Conservation (phyloP, 2,329 filamentous ascomycete species). For the Sarocladium oryzae region DNA sequence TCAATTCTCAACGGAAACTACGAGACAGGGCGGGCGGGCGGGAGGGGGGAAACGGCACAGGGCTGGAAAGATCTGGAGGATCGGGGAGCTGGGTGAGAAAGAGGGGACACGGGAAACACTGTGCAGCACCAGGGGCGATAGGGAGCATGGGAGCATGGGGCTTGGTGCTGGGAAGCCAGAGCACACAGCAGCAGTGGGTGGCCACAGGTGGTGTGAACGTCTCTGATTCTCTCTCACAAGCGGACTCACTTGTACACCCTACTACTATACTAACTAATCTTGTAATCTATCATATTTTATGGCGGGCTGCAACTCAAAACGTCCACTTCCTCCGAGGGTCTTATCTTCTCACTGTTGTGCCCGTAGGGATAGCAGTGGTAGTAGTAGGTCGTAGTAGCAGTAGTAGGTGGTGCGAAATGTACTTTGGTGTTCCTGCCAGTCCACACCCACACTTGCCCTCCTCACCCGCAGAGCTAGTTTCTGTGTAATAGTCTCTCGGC, state of each 20-base stretch:
- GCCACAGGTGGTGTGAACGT: neutral
- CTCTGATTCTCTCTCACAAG: neutral
- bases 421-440: no score
- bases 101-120: no score
- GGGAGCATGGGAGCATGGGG: no score
- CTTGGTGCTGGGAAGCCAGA: no score
- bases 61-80: neutral
- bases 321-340: neutral
- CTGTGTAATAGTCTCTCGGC: neutral
- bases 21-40: neutral
- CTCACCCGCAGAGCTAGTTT: neutral
- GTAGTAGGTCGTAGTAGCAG: no score
- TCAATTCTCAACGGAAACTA: neutral
- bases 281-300: slow-evolving; percentile 9
- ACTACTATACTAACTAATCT: slow-evolving; percentile 7
- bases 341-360: neutral
- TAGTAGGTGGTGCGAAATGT: no score
- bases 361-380: no score
- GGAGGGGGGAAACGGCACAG: neutral
- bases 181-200: no score
- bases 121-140: no score
- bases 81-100: no score
- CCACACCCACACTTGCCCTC: no score
- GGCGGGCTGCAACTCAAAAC: neutral
- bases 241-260: neutral